Percentiles rank a stretch among this genome's conserved stretches.
These are phyloP conservation scores for Linum usitatissimum DNA, from an alignment of 345 rosid genomes.

Conservation along the genomic window DNA sequence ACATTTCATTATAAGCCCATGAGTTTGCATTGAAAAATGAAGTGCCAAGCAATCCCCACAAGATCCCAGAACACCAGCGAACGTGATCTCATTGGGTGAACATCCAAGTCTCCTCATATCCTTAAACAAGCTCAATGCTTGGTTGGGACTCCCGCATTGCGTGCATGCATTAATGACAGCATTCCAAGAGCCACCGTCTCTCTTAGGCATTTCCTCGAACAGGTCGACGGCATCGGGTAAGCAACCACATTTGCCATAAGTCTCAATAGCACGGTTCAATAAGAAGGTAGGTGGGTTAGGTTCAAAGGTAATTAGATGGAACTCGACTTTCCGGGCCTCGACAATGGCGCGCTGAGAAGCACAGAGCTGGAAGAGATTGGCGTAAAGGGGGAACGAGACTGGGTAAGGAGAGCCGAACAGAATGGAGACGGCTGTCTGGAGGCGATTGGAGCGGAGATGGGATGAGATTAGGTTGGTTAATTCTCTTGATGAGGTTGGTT, in stretches of 20 bases:
- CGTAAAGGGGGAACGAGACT: conserved; percentile 41
- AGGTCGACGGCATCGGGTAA: conserved; percentile 47
- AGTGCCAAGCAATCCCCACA: conserved; percentile 38
- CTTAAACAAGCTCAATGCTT: conserved; percentile 36
- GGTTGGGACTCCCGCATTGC: conserved; percentile 22
- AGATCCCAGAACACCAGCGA: conserved; percentile 41
- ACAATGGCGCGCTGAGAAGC: conserved; percentile 33
- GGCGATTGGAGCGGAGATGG: conserved; percentile 33
- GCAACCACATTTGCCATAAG: conserved; percentile 48
- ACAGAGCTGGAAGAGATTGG: conserved; percentile 52
- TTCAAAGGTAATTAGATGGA: conserved; percentile 42
- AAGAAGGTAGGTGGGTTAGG: conserved; percentile 45
- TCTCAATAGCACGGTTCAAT: conserved; percentile 61
- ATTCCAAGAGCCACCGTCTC: conserved; percentile 95
- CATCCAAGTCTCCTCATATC: conserved; percentile 46
- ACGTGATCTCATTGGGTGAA: conserved; percentile 45
- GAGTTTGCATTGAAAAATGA: conserved; percentile 43
- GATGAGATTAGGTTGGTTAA: conserved; percentile 24
- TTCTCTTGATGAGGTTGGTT: conserved; percentile 16
- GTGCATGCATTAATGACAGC: conserved; percentile 53
- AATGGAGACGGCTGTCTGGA: conserved; percentile 44
- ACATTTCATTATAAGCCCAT: conserved; percentile 44
- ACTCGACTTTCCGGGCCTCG: conserved; percentile 68
- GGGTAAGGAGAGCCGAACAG: conserved; percentile 51
- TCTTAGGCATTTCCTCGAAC: conserved; percentile 79